phyloP scores from a whole-genome alignment of 2,329 filamentous ascomycete species.

The Stagonosporopsis vannaccii region DNA sequence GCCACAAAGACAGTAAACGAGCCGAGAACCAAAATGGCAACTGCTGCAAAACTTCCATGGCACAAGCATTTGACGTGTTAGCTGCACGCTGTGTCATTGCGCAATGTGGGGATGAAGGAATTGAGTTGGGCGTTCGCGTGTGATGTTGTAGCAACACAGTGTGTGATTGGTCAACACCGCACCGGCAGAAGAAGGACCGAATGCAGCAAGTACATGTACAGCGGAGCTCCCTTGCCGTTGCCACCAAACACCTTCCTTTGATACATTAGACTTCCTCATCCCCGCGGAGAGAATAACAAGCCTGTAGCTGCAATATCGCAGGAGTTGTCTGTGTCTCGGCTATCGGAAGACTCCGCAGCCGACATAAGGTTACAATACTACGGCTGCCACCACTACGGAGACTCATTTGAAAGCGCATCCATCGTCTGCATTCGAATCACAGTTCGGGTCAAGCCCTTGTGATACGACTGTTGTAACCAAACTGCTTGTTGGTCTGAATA shows the following conservation, averaged over 20 bases:
- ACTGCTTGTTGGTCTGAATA: constrained; percentile 7
- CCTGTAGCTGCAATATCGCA: background rate
- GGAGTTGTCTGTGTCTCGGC: background rate
- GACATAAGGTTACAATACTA: background rate
- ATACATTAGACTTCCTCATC: background rate
- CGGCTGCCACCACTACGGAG: background rate
- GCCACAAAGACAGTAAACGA: background rate
- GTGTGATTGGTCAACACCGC: background rate
- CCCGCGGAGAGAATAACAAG: background rate
- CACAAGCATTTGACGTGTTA: background rate
- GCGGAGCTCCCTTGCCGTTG: background rate
- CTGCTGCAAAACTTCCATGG: background rate
- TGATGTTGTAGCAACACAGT: background rate
- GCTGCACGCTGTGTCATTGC: background rate
- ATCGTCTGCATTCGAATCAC: background rate
- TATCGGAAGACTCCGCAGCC: constrained; percentile 1
- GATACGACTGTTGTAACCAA: background rate
- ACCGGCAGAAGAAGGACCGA: too few species aligned
- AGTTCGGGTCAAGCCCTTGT: background rate
- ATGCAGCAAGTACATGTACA: constrained; percentile 1
- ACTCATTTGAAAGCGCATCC: constrained; percentile 9
- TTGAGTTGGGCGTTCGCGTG: background rate
- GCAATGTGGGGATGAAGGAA: background rate
- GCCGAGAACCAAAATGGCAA: background rate
- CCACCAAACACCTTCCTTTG: background rate